These are phyloP conservation scores for Cyclotella cryptica DNA, from an alignment of 108 stramenopile genomes.

Conservation along the genomic window DNA sequence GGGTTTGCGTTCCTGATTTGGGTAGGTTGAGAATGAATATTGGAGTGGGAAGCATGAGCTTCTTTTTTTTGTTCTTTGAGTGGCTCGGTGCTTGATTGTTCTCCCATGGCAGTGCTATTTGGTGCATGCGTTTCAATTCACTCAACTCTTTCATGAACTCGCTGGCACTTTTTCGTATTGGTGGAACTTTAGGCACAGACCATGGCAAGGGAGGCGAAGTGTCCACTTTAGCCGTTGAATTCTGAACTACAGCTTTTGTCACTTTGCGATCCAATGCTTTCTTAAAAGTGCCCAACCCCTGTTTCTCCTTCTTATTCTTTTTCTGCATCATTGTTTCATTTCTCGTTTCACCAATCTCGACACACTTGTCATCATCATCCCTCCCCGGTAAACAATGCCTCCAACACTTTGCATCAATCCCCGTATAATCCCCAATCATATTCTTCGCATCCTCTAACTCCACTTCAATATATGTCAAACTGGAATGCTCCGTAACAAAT, in stretches of 20 bases:
- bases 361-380: conserved; percentile 13
- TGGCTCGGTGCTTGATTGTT: not conserved
- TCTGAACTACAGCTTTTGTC: too few relatives aligned
- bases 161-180: not conserved
- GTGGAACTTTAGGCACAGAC: not conserved
- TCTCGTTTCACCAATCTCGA: conserved; percentile 3
- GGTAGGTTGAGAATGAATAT: conserved; percentile 27
- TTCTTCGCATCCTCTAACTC: not conserved
- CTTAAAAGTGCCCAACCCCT: not conserved
- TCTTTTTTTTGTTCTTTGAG: too few relatives aligned
- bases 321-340: not conserved
- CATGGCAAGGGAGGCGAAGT: conserved; percentile 10
- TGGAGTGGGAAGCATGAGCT: conserved; percentile 12
- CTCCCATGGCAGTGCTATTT: conserved; percentile 9
- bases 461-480: conserved; percentile 11
- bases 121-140: not conserved
- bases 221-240: not conserved
- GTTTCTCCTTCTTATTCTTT: not conserved
- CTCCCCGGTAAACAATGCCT: conserved; percentile 17
- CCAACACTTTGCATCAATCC: conserved; percentile 16
- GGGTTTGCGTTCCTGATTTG: conserved; percentile 21
- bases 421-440: not conserved
- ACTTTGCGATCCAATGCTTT: not conserved
- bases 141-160: conserved; percentile 8
- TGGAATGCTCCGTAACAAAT: conserved; percentile 4